Conservation (phyloP, 2,329 filamentous ascomycete species). For the Xylariaceae sp. region DNA sequence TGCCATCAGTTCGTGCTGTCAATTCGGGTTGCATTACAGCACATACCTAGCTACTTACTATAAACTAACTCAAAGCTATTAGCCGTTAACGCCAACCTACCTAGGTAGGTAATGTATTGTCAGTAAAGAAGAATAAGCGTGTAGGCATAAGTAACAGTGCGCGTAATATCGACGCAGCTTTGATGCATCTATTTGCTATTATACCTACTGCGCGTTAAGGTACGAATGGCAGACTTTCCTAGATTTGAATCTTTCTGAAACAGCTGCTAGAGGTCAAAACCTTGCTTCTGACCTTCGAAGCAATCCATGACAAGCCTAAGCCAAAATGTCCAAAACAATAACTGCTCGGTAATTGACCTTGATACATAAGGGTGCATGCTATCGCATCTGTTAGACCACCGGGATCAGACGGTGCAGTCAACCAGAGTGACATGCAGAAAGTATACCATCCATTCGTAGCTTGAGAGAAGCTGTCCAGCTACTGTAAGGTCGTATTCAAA, state of each 20-base stretch:
- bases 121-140: background rate
- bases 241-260: background rate
- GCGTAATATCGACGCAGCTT: background rate
- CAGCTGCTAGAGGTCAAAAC: background rate
- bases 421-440: too few relatives aligned
- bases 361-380: constrained; percentile 1
- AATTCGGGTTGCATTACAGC: too few relatives aligned
- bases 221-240: background rate
- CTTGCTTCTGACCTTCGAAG: background rate
- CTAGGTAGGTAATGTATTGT: background rate
- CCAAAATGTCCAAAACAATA: background rate
- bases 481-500: background rate
- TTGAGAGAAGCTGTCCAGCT: background rate
- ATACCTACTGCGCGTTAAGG: constrained; percentile 10
- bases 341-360: background rate
- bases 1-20: too few relatives aligned
- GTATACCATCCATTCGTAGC: too few relatives aligned
- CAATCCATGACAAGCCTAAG: background rate
- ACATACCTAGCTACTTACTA: too few relatives aligned
- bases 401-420: too few relatives aligned
- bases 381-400: background rate
- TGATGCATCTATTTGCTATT: constrained; percentile 9
- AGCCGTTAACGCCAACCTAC: background rate
- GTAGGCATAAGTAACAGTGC: background rate
- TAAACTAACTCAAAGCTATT: background rate